phyloP scores from a whole-genome alignment of 495 filamentous ascomycete species.

The Friedmanniomyces simplex region DNA sequence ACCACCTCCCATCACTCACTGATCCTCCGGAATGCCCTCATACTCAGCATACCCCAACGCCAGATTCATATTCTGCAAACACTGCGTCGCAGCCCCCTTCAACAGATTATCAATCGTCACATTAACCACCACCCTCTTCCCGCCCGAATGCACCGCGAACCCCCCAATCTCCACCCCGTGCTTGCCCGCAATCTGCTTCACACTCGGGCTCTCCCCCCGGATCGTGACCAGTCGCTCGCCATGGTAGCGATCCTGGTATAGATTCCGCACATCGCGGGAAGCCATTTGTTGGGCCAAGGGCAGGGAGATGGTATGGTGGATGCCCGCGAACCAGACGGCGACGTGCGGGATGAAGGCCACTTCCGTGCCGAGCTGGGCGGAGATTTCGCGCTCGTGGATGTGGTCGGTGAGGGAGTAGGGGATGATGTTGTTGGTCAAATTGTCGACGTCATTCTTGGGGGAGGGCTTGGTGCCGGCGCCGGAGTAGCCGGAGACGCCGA shows the following conservation, averaged over 20 bases:
- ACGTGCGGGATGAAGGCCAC: slow-evolving; percentile 93
- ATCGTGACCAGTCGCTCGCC: slow-evolving; percentile 92
- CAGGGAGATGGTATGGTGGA: slow-evolving; percentile 81
- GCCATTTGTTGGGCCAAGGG: slow-evolving; percentile 76
- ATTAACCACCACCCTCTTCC: slow-evolving; percentile 86
- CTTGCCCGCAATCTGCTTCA: slow-evolving; percentile 80
- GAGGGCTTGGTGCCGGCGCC: slow-evolving; percentile 93
- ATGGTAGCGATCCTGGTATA: slow-evolving; percentile 94
- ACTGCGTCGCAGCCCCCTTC: slow-evolving; percentile 95
- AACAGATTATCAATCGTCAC: slow-evolving; percentile 97
- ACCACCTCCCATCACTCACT: too few species aligned
- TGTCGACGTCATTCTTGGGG: slow-evolving; percentile 88
- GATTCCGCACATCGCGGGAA: slow-evolving; percentile 80
- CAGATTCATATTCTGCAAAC: slow-evolving; percentile 95
- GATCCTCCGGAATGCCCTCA: slow-evolving; percentile 70
- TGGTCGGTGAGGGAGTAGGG: slow-evolving; percentile 91
- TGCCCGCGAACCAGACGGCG: slow-evolving; percentile 95
- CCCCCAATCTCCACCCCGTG: slow-evolving; percentile 94
- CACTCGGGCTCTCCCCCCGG: slow-evolving; percentile 72
- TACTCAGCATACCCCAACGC: slow-evolving; percentile 88
- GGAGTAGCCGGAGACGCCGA: slow-evolving; percentile 92
- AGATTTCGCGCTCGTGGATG: slow-evolving; percentile 92
- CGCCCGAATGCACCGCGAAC: slow-evolving; percentile 79
- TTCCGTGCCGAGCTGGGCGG: slow-evolving; percentile 59
- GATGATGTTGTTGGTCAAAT: slow-evolving; percentile 80